Evolutionary conservation across 2,329 filamentous ascomycete genomes (phyloP), one percentile per base, ranked within the genome.

Genomic region (Raffaelea ambrosiae): DNA sequence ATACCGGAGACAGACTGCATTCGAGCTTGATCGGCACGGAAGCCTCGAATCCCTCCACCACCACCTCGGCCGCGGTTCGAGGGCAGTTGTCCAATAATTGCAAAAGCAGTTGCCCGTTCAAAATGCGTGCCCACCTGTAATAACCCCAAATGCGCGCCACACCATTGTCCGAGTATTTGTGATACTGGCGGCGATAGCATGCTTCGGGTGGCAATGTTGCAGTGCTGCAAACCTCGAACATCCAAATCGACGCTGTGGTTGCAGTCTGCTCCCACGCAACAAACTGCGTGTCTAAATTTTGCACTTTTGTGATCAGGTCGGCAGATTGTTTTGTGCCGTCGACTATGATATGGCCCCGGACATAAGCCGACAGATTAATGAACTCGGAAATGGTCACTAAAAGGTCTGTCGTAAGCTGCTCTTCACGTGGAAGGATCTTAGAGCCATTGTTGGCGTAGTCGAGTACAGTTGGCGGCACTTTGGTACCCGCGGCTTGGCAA

Each of bases 81-180:
- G 73, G 72, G 47, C 66, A 68, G 1, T 56, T 57, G 36, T 61
- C 59, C 5, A 61, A 59, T 29, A 68, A 57, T 11, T 66, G 63
- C 10, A 76, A 59, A 13, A 82, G 68, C 39, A 69, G 65, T 51
- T 79, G 69, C 56, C 69, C 73, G 16, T 71, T 57, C 10, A 81
- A 60, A 21, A 80, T 72, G n/a, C 76, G 72, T 7, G 70, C 68
- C 68, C 76, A 79, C 21, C 79, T 75, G 54, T 75, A 79, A 53
- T 81, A 72, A 50, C 76, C 77, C 75, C 75, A 82, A 38, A 76
- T 67, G 21, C 73, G 69, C 9, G 72, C 74, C 18, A 70, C 63
- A 67, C 72, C 78, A 47, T 78, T 69, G 51, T 74, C 70, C 16
- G 61, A 59, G 54, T 83, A 83, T 20, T 68, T 58, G 57, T 83